Base-by-base conservation (phyloP, 2,329 filamentous ascomycete genomes). In the Amauroascus niger region DNA sequence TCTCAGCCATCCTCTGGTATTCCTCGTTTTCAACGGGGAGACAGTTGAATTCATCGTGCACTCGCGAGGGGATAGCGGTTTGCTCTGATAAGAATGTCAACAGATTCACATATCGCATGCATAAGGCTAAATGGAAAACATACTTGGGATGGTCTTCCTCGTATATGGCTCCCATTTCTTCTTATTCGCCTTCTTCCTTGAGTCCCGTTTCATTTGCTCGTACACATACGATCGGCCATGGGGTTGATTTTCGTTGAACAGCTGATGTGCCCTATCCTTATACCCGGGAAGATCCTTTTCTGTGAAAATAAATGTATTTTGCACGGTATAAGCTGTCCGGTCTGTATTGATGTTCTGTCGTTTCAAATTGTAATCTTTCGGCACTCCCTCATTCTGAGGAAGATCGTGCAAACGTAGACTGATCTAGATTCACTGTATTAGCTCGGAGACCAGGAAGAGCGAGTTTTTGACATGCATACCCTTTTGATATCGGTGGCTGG, bases 231-330 rank as follows among this genome's bases (percentile, higher is more conserved):
- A 74, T 48, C 71, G 68, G 8, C 63, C 64, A 46, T 58, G 54
- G 1, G 59, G 44, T 45, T 63, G 61, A n/a, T 65, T 66, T 55
- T 72, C 69, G 37, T 70, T 71, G 52, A 73, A 73, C 18, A 68
- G 63, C 16, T 70, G 66, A 52, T 68, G 65, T 51, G 69, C 64
- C 16, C 71, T 71, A 45, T 73, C 72, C 57, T 77, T 78, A 71
- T 83, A 89, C 35, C 87, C 87, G 0, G 89, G 87, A 20, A 95
- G 78, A 64, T 97, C 88, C 67, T 95, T 89, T 71, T 98, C 93
- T 39, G 86, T 89, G 66, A 98, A 98, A 54, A 97, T 76, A 66
- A 86, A 95, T 18, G 89, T 93, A 69, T 95, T 96, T 63, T 81
- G 81, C 32, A 91, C 81, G 53, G 68, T 62, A 55, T 69, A 69